These are phyloP conservation scores for Cercophora samala DNA, from an alignment of 495 filamentous ascomycete genomes.

Conservation along the genomic window DNA sequence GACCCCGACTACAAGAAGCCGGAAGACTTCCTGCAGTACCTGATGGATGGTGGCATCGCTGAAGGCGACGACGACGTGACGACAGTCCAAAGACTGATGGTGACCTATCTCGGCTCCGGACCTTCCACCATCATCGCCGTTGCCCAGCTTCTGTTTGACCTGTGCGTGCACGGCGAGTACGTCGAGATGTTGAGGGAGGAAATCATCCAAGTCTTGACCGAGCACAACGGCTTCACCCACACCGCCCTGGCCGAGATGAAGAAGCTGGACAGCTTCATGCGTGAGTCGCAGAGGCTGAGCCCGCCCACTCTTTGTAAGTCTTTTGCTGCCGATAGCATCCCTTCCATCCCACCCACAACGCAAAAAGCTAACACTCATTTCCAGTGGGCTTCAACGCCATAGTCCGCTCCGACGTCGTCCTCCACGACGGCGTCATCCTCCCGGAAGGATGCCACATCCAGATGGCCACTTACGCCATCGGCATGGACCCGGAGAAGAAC, in stretches of 20 bases:
- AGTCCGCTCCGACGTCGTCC: neutral
- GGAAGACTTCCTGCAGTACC: neutral
- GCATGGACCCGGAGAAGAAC: neutral
- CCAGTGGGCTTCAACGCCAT: neutral
- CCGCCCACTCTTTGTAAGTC: neutral
- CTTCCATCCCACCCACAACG: too few relatives aligned
- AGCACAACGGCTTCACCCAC: neutral
- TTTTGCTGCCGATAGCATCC: too few relatives aligned
- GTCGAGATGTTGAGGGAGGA: neutral
- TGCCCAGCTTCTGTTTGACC: neutral
- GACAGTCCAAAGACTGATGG: neutral
- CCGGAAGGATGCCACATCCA: neutral
- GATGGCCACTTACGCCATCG: neutral
- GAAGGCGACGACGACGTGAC: neutral
- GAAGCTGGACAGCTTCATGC: neutral
- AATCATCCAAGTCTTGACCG: neutral
- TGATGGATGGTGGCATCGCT: neutral
- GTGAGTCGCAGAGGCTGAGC: neutral
- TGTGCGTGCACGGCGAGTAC: neutral
- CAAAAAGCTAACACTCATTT: too few relatives aligned
- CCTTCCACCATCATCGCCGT: neutral
- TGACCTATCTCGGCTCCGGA: neutral
- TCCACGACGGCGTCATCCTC: neutral
- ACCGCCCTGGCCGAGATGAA: neutral
- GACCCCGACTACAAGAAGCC: neutral